A percentile compares a stretch with the other conserved stretches of the same genome.
phyloP scores from a whole-genome alignment of 1,139 yeast genomes.

The Yamadazyma aaseri region DNA sequence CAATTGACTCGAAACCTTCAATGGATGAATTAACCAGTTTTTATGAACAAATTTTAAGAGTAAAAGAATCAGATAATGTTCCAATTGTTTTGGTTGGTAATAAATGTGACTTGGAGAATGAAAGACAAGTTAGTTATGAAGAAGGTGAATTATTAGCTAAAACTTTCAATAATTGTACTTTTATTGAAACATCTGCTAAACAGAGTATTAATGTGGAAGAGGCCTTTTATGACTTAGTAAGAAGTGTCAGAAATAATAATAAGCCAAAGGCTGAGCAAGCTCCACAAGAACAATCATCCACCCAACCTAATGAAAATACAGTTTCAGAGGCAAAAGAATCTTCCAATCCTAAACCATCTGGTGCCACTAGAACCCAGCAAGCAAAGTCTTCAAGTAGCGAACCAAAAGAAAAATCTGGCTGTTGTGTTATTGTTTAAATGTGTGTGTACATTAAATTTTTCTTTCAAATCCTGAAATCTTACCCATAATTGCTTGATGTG shows the following conservation, averaged over 20 bases:
- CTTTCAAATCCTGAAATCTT: slow-evolving; percentile 1
- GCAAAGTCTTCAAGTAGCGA: slow-evolving; percentile 18
- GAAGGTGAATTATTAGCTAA: slow-evolving; percentile 81
- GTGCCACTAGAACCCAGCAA: slow-evolving; percentile 15
- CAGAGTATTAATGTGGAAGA: slow-evolving; percentile 92
- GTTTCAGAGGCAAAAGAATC: slow-evolving; percentile 10
- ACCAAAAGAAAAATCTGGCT: slow-evolving; percentile 41
- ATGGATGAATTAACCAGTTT: slow-evolving; percentile 76
- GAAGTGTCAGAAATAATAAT: slow-evolving; percentile 45
- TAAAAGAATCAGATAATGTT: slow-evolving; percentile 73
- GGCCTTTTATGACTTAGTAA: slow-evolving; percentile 75
- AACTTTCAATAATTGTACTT: slow-evolving; percentile 70
- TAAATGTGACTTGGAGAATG: slow-evolving; percentile 59
- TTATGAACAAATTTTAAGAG: slow-evolving; percentile 81
- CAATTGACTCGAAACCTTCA: slow-evolving; percentile 77
- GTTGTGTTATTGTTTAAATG: slow-evolving; percentile 43
- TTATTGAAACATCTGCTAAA: slow-evolving; percentile 92
- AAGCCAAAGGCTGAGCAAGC: slow-evolving; percentile 7
- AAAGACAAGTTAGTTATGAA: slow-evolving; percentile 77
- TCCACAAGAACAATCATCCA: slow-evolving; percentile 7
- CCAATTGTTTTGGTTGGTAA: slow-evolving; percentile 78
- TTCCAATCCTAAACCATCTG: slow-evolving; percentile 7
- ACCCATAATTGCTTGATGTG: no score
- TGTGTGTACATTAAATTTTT: background rate
- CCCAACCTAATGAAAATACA: slow-evolving; percentile 7